These are phyloP conservation scores for Nitzschia palea DNA, from an alignment of 108 stramenopile genomes.

Conservation along the genomic window DNA sequence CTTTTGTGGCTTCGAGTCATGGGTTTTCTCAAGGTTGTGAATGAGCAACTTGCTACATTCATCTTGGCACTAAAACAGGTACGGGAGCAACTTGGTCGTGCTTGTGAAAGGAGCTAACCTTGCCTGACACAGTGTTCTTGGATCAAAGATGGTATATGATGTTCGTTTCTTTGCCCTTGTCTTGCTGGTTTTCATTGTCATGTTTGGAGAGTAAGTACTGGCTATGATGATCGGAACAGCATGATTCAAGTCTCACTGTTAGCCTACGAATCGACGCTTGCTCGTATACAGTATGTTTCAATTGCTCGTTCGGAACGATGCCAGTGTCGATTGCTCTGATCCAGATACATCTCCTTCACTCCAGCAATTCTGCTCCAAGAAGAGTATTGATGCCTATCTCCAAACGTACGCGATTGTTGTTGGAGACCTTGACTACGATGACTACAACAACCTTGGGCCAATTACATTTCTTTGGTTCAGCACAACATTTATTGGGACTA, in stretches of 20 bases:
- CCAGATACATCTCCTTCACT: background rate
- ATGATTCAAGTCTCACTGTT: no score
- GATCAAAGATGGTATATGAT: constrained; percentile 22
- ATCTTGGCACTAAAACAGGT: constrained; percentile 42
- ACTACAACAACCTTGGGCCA: constrained; percentile 9
- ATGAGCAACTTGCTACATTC: constrained; percentile 57
- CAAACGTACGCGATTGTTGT: constrained; percentile 23
- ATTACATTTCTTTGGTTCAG: constrained; percentile 24
- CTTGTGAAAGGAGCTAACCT: no score
- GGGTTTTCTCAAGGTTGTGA: constrained; percentile 41
- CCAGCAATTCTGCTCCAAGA: constrained; percentile 23
- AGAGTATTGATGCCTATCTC: background rate
- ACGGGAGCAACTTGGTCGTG: no score
- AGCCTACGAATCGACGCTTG: background rate
- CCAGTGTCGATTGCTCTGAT: background rate
- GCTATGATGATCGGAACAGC: background rate
- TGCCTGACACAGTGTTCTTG: no score
- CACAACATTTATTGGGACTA: constrained; percentile 37
- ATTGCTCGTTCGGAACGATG: constrained; percentile 1
- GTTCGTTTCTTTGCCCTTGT: constrained; percentile 32
- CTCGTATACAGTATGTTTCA: constrained; percentile 15
- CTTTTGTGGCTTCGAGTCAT: constrained; percentile 53
- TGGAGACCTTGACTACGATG: constrained; percentile 35
- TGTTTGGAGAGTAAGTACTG: constrained; percentile 33
- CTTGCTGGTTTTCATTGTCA: constrained; percentile 28